A percentile compares a stretch with the other conserved stretches of the same genome.
phyloP scores from a whole-genome alignment of 345 rosid genomes.

The Hibiscus syriacus region DNA sequence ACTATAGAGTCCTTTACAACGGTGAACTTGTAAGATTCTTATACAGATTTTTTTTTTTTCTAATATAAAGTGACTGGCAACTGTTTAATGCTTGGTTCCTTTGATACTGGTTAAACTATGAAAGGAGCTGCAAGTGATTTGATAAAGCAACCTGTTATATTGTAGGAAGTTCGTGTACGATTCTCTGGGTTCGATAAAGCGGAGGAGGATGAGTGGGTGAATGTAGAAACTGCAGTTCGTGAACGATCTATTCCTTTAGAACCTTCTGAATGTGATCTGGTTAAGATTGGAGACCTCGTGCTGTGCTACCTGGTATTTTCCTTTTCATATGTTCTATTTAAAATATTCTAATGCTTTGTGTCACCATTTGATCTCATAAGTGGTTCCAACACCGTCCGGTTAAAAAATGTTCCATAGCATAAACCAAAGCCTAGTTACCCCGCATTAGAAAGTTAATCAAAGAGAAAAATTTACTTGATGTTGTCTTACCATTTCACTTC shows the following conservation, averaged over 20 bases:
- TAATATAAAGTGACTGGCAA: neutral
- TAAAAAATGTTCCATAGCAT: no score
- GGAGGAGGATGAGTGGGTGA: conserved; percentile 93
- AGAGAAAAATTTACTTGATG: neutral
- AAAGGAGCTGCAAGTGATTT: neutral
- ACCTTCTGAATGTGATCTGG: conserved; percentile 61
- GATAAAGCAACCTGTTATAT: neutral
- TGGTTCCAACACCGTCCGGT: no score
- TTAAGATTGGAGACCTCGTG: conserved; percentile 61
- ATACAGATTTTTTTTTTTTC: neutral
- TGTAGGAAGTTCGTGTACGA: conserved; percentile 81
- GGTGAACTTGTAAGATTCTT: conserved; percentile 67
- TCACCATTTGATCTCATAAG: neutral
- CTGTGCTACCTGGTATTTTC: conserved; percentile 64
- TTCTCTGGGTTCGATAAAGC: conserved; percentile 54
- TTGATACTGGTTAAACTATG: neutral
- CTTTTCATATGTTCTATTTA: conserved; percentile 3
- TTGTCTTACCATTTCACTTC: neutral
- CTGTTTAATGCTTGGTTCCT: neutral
- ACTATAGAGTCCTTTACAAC: conserved; percentile 42
- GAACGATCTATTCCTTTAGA: conserved; percentile 79
- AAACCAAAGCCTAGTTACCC: no score
- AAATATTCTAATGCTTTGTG: no score
- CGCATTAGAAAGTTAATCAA: neutral
- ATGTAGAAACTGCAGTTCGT: conserved; percentile 46